These are phyloP conservation scores for Carpinus viminea DNA, from an alignment of 306 rosid species.

Conservation along the genomic window DNA sequence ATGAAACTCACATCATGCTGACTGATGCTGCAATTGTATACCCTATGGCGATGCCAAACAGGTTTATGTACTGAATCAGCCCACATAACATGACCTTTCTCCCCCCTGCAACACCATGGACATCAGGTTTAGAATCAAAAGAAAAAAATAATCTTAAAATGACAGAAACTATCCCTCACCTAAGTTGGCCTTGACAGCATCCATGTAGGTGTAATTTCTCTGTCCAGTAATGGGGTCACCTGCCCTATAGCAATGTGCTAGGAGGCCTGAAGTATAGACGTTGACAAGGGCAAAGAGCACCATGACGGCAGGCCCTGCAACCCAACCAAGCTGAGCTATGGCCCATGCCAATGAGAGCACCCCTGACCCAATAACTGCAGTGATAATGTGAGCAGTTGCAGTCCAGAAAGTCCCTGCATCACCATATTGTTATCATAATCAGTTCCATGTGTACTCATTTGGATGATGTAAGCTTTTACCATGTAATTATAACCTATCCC, in stretches of 20 bases:
- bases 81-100: slow-evolving; percentile 64
- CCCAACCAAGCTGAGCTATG: slow-evolving; percentile 78
- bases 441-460: neutral
- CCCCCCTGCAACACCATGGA: slow-evolving; percentile 50
- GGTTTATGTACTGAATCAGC: slow-evolving; percentile 57
- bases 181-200: slow-evolving; percentile 69
- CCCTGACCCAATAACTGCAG: slow-evolving; percentile 80
- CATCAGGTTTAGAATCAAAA: neutral
- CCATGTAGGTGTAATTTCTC: slow-evolving; percentile 84
- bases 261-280: slow-evolving; percentile 59
- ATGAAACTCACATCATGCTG: slow-evolving; percentile 73
- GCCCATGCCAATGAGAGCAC: slow-evolving; percentile 84
- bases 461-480: neutral
- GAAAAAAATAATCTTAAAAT: neutral
- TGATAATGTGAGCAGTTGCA: slow-evolving; percentile 67
- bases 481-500: neutral
- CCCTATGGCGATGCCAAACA: slow-evolving; percentile 68
- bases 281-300: slow-evolving; percentile 64
- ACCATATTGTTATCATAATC: neutral
- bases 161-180: slow-evolving; percentile 32
- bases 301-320: slow-evolving; percentile 59
- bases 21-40: slow-evolving; percentile 83
- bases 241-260: slow-evolving; percentile 56
- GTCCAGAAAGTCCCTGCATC: slow-evolving; percentile 74
- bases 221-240: slow-evolving; percentile 57